Conservation (phyloP, 129 eudicot species). For the Tanacetum coccineum region DNA sequence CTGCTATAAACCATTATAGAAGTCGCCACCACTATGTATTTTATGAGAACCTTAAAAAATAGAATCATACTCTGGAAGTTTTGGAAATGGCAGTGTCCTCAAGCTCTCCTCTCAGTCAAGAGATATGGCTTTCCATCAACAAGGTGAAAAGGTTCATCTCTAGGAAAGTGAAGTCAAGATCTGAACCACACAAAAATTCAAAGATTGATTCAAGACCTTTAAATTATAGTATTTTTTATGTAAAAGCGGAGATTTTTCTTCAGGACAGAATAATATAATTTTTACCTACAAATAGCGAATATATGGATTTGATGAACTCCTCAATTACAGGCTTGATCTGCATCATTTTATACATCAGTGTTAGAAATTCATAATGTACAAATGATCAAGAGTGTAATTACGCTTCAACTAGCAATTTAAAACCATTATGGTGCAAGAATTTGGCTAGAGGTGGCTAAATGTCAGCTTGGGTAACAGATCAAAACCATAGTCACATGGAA, state of each 20-base stretch:
- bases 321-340: constrained; percentile 79
- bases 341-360: constrained; percentile 20
- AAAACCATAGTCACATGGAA: too few relatives aligned
- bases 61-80: constrained; percentile 76
- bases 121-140: constrained; percentile 95
- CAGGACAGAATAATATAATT: too few relatives aligned
- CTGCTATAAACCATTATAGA: too few relatives aligned
- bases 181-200: constrained; percentile 30
- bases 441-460: background rate
- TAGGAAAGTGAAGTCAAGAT: constrained; percentile 95
- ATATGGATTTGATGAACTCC: constrained; percentile 74
- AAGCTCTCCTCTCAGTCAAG: constrained; percentile 99
- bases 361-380: constrained; percentile 14
- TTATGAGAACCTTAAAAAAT: background rate
- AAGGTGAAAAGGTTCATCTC: constrained; percentile 98
- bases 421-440: constrained; percentile 9
- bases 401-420: constrained; percentile 6
- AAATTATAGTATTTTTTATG: too few relatives aligned
- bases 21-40: too few relatives aligned
- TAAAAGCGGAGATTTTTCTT: too few relatives aligned
- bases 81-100: constrained; percentile 98
- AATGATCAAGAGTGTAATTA: constrained; percentile 5
- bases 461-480: background rate
- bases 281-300: constrained; percentile 68
- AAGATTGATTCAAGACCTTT: too few relatives aligned